Evolutionary conservation across 2,329 filamentous ascomycete species (phyloP).

Genomic region (Trichoderma breve): DNA sequence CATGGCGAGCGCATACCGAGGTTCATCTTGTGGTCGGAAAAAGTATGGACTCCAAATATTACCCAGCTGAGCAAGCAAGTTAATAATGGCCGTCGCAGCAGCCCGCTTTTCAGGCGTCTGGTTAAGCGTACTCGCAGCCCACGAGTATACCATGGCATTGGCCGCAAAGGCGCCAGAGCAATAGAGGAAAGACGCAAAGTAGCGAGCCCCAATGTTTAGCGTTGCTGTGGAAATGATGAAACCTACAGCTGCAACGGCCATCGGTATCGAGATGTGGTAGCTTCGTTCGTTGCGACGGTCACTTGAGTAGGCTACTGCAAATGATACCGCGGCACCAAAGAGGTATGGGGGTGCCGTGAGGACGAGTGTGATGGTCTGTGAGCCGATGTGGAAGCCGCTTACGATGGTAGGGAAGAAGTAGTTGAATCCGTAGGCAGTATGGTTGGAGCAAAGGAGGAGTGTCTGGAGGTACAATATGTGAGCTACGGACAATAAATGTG

Average conservation of each 20-base stretch:
- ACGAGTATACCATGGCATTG: slow-evolving; percentile 39
- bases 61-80: slow-evolving; percentile 27
- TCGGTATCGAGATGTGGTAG: slow-evolving; percentile 43
- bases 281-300: slow-evolving; percentile 44
- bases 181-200: slow-evolving; percentile 34
- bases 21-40: slow-evolving; percentile 39
- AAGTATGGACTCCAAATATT: slow-evolving; percentile 45
- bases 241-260: slow-evolving; percentile 39
- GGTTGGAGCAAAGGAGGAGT: slow-evolving; percentile 47
- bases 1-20: slow-evolving; percentile 42
- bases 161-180: slow-evolving; percentile 35
- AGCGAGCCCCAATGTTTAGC: slow-evolving; percentile 29
- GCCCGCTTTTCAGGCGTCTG: slow-evolving; percentile 47
- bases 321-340: slow-evolving; percentile 30
- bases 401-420: slow-evolving; percentile 31
- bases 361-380: slow-evolving; percentile 47
- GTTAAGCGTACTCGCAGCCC: slow-evolving; percentile 39
- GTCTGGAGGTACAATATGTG: neutral
- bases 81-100: slow-evolving; percentile 37
- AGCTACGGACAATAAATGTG: neutral
- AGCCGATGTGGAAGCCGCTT: slow-evolving; percentile 40
- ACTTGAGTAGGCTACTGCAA: slow-evolving; percentile 31
- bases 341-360: slow-evolving; percentile 42
- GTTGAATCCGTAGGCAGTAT: slow-evolving; percentile 47
- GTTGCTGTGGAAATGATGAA: slow-evolving; percentile 34